Evolutionary conservation across 164 flowering plant genomes (phyloP), one percentile per base, ranked within the genome.

Genomic region (Dillenia suffruticosa): DNA sequence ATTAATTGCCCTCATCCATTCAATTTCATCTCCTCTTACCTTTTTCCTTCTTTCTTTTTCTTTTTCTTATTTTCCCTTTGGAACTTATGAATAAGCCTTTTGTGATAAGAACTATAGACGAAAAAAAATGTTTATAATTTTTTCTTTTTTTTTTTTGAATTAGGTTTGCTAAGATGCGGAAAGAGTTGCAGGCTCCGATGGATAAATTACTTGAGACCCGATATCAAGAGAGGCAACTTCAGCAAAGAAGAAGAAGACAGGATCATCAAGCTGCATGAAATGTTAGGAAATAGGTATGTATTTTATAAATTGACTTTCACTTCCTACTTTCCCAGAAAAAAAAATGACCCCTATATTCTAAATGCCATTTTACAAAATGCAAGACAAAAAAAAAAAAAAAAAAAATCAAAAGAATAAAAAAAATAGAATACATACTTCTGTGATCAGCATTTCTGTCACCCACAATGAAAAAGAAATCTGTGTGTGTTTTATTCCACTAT

Each of bases 171-270:
- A 44, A 78, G 89, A 64, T 84, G 89, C 62, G 89, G 89, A 44
- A 84, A 84, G 77, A 83, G 88, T 59, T 83, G 88, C 76, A 70
- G 88, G 49, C 74, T 83, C 9, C 63, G 88, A 11, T 83, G 89
- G 89, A 74, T 71, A 16, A 84, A 84, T 65, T 84, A 84, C 78
- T 56, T 84, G 54, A 64, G 83, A 56, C 89, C 89, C 0, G 89
- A 82, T 51, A 79, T 84, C 49, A 84, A 82, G 52, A 63, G 85
- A 46, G 89, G 89, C 2, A 84, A 84, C 57, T 84, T 80, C 62
- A 80, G 63, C 57, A 68, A 47, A 44, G 82, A 84, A 72, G 89
- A 84, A 69, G 86, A 84, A 44, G 82, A 84, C 8, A 74, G 79
- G 0, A 81, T 84, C 59, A 79, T 84, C 67, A 55, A 74, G 1